These are phyloP conservation scores for bread wheat (Triticum aestivum) DNA, from an alignment of 176 grass and related monocot genomes.

Conservation along the genomic window IWGSC_CS_RefSeq_v2.1 NC_057803.1:627025554-627026053, in stretches of 20 bases:
- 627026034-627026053: constrained; percentile 72
- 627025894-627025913: constrained; percentile 58
- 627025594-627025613: neutral
- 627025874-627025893: constrained; percentile 95
- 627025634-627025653: constrained; percentile 39
- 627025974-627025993: neutral
- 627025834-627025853: constrained; percentile 54
- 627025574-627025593: constrained; percentile 27
- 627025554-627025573: constrained; percentile 49
- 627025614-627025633: neutral
- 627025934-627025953: constrained; percentile 51
- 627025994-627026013: constrained; percentile 13
- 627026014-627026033: constrained; percentile 59
- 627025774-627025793: constrained; percentile 81
- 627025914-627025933: neutral
- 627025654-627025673: constrained; percentile 87
- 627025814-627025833: constrained; percentile 89
- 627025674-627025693: constrained; percentile 80
- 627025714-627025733: constrained; percentile 89
- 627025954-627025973: neutral
- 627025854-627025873: constrained; percentile 72
- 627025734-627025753: constrained; percentile 67
- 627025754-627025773: constrained; percentile 68
- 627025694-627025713: constrained; percentile 82
- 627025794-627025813: constrained; percentile 65